phyloP scores from a whole-genome alignment of 2,329 filamentous ascomycete genomes.

The Xylaria sp. region DNA sequence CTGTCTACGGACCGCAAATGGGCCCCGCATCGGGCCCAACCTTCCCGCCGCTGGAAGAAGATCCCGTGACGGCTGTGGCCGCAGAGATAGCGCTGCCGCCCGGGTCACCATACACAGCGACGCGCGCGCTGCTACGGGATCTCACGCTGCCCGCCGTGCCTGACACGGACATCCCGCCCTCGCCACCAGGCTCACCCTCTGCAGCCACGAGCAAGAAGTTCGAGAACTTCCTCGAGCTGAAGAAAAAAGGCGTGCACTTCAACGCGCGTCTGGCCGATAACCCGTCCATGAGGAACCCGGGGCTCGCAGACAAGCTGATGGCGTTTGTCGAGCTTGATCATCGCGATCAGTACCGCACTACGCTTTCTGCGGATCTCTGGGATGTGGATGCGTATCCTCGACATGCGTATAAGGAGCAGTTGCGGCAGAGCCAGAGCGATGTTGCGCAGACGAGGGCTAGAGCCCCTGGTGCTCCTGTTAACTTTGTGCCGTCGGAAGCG shows the following conservation, averaged over 20 bases:
- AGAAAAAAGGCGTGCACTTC: slow-evolving; percentile 71
- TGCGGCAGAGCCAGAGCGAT: slow-evolving; percentile 46
- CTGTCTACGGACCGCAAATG: slow-evolving; percentile 30
- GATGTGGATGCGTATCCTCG: slow-evolving; percentile 52
- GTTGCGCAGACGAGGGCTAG: slow-evolving; percentile 42
- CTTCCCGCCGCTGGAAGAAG: slow-evolving; percentile 32
- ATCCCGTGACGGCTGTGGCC: slow-evolving; percentile 26
- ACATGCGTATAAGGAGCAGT: slow-evolving; percentile 46
- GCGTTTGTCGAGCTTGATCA: slow-evolving; percentile 54
- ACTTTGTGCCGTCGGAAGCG: slow-evolving; percentile 42
- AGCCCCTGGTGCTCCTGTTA: slow-evolving; percentile 40
- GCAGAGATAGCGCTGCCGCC: slow-evolving; percentile 31
- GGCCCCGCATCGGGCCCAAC: slow-evolving; percentile 24
- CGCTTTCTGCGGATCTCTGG: slow-evolving; percentile 52
- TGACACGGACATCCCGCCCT: slow-evolving; percentile 68
- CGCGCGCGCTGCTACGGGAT: slow-evolving; percentile 59
- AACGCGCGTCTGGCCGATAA: slow-evolving; percentile 67
- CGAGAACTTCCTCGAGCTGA: slow-evolving; percentile 68
- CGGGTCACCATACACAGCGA: slow-evolving; percentile 63
- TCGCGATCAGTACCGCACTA: slow-evolving; percentile 60
- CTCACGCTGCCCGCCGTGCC: slow-evolving; percentile 68
- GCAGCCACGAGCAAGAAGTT: slow-evolving; percentile 59
- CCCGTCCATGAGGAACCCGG: slow-evolving; percentile 64
- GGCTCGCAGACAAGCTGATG: slow-evolving; percentile 66
- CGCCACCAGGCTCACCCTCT: slow-evolving; percentile 59